A percentile compares a stretch with the other conserved stretches of the same genome.
Evolutionary conservation across 768 basidiomycete species (phyloP).

Genomic region (Lentinula raphanica): DNA sequence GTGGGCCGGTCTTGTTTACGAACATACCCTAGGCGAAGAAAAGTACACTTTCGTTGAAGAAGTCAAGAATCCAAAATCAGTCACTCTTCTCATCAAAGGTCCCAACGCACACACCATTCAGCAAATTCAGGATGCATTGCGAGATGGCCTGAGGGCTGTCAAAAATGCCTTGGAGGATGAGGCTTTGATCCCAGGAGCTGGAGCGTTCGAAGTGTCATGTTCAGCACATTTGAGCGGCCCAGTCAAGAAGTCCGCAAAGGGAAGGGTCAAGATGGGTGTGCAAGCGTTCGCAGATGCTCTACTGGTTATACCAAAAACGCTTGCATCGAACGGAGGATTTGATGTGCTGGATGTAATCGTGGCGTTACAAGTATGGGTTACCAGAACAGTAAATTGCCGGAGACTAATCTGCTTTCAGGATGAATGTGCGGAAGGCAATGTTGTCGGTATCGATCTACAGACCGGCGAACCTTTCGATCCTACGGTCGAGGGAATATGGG

Average conservation of each 20-base stretch:
- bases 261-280: slow-evolving; percentile 94
- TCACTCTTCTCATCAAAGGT: slow-evolving; percentile 95
- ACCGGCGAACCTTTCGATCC: slow-evolving; percentile 97
- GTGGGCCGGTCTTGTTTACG: slow-evolving; percentile 98
- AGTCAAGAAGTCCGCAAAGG: slow-evolving; percentile 85
- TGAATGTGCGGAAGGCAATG: slow-evolving; percentile 89
- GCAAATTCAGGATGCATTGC: slow-evolving; percentile 96
- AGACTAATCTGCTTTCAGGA: slow-evolving; percentile 44
- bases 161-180: slow-evolving; percentile 96
- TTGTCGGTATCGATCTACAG: slow-evolving; percentile 86
- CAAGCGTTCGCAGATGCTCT: slow-evolving; percentile 96
- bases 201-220: slow-evolving; percentile 94
- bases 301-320: slow-evolving; percentile 91
- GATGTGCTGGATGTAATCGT: slow-evolving; percentile 96
- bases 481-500: slow-evolving; percentile 94
- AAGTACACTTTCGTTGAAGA: slow-evolving; percentile 98
- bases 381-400: slow-evolving; percentile 1
- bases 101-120: slow-evolving; percentile 94
- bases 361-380: slow-evolving; percentile 65
- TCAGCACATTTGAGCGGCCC: slow-evolving; percentile 74
- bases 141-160: slow-evolving; percentile 92
- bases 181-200: slow-evolving; percentile 88
- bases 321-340: slow-evolving; percentile 93
- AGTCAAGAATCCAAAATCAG: slow-evolving; percentile 90
- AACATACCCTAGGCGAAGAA: slow-evolving; percentile 98